A percentile compares a stretch with the other conserved stretches of the same genome.
Conservation (phyloP, 352 stramenopile species). For the Phytophthora lateralis region DNA sequence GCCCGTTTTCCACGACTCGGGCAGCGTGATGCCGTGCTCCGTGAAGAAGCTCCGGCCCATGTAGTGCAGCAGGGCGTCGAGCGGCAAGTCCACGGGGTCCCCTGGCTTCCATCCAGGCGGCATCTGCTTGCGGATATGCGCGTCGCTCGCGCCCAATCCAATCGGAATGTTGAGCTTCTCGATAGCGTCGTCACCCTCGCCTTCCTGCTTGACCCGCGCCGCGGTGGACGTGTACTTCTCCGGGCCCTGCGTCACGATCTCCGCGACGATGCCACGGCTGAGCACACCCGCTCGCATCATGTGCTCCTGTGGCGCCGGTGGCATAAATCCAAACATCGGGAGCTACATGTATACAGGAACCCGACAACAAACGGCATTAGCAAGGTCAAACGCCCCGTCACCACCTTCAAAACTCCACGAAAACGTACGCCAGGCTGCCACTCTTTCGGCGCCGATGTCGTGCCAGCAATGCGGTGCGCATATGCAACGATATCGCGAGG, state of each 20-base stretch:
- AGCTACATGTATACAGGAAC: constrained; percentile 43
- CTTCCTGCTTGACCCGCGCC: constrained; percentile 38
- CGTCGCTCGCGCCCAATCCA: constrained; percentile 69
- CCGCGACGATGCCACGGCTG: constrained; percentile 78
- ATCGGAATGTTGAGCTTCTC: constrained; percentile 70
- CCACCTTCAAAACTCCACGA: not conserved
- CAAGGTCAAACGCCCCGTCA: not conserved
- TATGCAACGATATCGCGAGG: constrained; percentile 78
- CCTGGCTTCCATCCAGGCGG: constrained; percentile 78
- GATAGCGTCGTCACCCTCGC: constrained; percentile 22
- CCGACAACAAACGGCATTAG: not conserved
- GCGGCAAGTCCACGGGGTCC: constrained; percentile 78
- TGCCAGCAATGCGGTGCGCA: constrained; percentile 80
- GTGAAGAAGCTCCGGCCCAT: constrained; percentile 80
- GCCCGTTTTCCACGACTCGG: constrained; percentile 71
- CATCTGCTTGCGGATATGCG: constrained; percentile 79
- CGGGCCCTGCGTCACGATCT: constrained; percentile 75
- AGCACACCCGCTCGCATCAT: constrained; percentile 88
- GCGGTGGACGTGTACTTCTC: constrained; percentile 70
- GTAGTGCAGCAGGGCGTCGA: constrained; percentile 80
- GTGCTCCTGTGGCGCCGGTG: constrained; percentile 79
- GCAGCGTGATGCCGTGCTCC: constrained; percentile 74
- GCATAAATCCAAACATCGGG: constrained; percentile 89
- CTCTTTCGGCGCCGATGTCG: constrained; percentile 71
- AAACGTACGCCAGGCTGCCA: constrained; percentile 76